phyloP scores from a whole-genome alignment of 177 flowering plant genomes.

The Tripterygium wilfordii region DNA sequence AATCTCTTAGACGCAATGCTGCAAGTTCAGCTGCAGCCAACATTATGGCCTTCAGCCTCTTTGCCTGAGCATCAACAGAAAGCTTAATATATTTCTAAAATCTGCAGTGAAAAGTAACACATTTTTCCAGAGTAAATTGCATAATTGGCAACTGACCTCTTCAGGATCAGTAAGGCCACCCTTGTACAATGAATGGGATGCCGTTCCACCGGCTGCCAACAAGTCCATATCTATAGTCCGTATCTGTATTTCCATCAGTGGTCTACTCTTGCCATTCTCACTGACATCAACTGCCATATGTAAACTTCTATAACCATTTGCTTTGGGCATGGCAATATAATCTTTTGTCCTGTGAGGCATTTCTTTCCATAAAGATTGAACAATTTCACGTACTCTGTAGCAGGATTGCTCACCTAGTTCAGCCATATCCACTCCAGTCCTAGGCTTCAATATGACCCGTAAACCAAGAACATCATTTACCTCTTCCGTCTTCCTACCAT shows the following conservation, averaged over 20 bases:
- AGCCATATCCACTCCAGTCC: slow-evolving; percentile 22
- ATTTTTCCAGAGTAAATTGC: too few species aligned
- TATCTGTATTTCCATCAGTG: slow-evolving; percentile 86
- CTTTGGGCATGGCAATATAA: slow-evolving; percentile 79
- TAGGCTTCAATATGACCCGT: slow-evolving; percentile 68
- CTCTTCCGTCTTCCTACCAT: slow-evolving; percentile 78
- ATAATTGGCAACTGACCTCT: slow-evolving; percentile 77
- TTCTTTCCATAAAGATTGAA: slow-evolving; percentile 74
- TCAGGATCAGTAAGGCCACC: slow-evolving; percentile 86
- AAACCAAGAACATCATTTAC: slow-evolving; percentile 77
- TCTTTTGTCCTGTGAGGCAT: slow-evolving; percentile 72
- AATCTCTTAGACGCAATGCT: slow-evolving; percentile 73
- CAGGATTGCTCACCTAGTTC: slow-evolving; percentile 65
- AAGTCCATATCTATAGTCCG: slow-evolving; percentile 79
- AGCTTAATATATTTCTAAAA: background rate
- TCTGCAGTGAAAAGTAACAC: too few species aligned
- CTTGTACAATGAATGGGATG: slow-evolving; percentile 84
- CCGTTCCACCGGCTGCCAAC: slow-evolving; percentile 75
- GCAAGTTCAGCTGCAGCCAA: slow-evolving; percentile 92
- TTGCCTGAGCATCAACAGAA: slow-evolving; percentile 46
- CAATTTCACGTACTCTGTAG: slow-evolving; percentile 61
- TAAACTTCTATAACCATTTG: slow-evolving; percentile 84
- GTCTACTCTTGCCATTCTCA: slow-evolving; percentile 43
- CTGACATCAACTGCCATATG: slow-evolving; percentile 93
- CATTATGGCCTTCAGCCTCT: slow-evolving; percentile 87